Evolutionary conservation across 1,139 yeast species (phyloP).

Genomic region (Fermentozyma sake): DNA sequence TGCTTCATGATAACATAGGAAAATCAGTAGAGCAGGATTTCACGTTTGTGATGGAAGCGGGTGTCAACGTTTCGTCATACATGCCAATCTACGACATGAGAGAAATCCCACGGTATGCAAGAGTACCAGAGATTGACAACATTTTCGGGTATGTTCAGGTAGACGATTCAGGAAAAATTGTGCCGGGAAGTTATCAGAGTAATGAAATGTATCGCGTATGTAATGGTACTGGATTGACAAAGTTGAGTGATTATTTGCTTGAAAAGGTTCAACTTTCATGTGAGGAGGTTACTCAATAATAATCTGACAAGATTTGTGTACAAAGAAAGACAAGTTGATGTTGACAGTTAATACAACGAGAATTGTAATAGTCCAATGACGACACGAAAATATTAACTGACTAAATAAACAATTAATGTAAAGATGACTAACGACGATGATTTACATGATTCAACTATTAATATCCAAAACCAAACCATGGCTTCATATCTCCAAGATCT

Average conservation of each 20-base stretch:
- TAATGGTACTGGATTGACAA: slow-evolving; percentile 51
- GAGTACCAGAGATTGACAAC: slow-evolving; percentile 71
- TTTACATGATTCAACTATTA: no score
- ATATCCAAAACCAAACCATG: no score
- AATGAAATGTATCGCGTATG: slow-evolving; percentile 59
- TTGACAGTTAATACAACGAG: no score
- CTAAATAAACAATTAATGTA: no score
- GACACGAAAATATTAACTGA: no score
- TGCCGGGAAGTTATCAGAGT: slow-evolving; percentile 51
- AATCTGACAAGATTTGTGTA: no score
- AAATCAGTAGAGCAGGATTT: slow-evolving; percentile 43
- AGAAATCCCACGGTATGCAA: slow-evolving; percentile 60
- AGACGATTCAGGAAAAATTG: slow-evolving; percentile 49
- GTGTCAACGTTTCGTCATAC: slow-evolving; percentile 49
- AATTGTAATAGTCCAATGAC: no score
- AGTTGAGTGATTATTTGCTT: slow-evolving; percentile 51
- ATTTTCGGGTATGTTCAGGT: slow-evolving; percentile 69
- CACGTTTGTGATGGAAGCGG: slow-evolving; percentile 58
- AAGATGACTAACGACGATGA: no score
- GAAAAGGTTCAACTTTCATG: slow-evolving; percentile 30
- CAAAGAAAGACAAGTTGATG: no score
- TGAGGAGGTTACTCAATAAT: slow-evolving; percentile 1
- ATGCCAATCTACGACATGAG: slow-evolving; percentile 76
- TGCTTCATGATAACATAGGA: slow-evolving; percentile 25
- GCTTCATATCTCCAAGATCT: no score